These are phyloP conservation scores for Moricandia arvensis DNA, from an alignment of 345 rosid species.

Conservation along the genomic window DNA sequence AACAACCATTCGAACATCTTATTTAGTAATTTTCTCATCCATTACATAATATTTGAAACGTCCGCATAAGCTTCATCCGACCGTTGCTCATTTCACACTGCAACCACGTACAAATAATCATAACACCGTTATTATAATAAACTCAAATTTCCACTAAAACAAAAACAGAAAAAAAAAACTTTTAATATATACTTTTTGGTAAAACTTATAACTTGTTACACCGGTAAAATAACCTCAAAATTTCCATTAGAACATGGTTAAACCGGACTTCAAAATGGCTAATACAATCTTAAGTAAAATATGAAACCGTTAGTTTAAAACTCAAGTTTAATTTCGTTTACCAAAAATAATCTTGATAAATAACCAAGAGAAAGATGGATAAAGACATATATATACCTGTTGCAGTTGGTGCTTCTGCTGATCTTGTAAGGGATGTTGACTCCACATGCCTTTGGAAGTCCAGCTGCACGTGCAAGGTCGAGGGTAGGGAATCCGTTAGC, in stretches of 20 bases:
- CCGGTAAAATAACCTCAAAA: not conserved
- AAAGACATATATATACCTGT: constrained; percentile 26
- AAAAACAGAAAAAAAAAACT: not conserved
- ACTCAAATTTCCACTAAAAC: not conserved
- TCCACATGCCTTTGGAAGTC: constrained; percentile 20
- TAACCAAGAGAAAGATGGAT: not conserved
- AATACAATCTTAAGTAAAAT: not conserved
- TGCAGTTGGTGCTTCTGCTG: constrained; percentile 37
- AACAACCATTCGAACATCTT: not conserved
- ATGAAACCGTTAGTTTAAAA: not conserved
- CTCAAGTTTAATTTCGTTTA: not conserved
- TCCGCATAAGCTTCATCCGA: constrained; percentile 20
- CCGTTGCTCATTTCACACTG: constrained; percentile 26
- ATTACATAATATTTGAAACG: constrained; percentile 11
- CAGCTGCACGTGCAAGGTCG: constrained; percentile 17
- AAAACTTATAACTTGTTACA: not conserved
- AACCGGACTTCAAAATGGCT: not conserved
- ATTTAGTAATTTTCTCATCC: constrained; percentile 21
- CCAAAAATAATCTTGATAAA: not conserved
- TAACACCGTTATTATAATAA: not conserved
- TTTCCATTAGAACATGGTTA: not conserved
- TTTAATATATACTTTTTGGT: not conserved
- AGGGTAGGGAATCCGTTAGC: not conserved
- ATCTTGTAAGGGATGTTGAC: constrained; percentile 31
- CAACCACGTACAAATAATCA: constrained; percentile 12